These are phyloP conservation scores for Aspergillus panamensis DNA, from an alignment of 495 filamentous ascomycete species.

Conservation along the genomic window DNA sequence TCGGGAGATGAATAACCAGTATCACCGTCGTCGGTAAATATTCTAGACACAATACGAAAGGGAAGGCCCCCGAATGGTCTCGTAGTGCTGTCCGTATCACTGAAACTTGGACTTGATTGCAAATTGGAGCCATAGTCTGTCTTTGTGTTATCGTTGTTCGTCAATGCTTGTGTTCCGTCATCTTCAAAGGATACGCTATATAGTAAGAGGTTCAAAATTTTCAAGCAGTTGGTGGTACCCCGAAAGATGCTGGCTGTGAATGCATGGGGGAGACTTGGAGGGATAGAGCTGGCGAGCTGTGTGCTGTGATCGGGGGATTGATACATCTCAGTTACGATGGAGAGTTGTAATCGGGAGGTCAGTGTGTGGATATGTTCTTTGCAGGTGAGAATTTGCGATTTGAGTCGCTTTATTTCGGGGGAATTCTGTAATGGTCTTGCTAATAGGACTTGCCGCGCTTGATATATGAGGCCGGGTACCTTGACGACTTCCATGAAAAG, in stretches of 20 bases:
- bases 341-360: conserved; percentile 15
- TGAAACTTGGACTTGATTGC: background rate
- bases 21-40: background rate
- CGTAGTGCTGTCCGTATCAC: background rate
- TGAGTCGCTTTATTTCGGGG: background rate
- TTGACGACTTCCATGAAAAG: conserved; percentile 26
- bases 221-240: conserved; percentile 19
- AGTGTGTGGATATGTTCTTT: conserved; percentile 6
- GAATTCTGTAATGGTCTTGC: background rate
- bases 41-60: conserved; percentile 21
- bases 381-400: background rate
- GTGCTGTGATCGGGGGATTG: conserved; percentile 1
- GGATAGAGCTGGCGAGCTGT: conserved; percentile 22
- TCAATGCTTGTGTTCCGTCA: background rate
- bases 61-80: conserved; percentile 11
- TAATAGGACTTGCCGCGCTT: conserved; percentile 7
- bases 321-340: conserved; percentile 16
- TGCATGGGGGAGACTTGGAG: conserved; percentile 21
- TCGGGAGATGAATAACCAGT: background rate
- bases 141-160: background rate
- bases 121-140: background rate
- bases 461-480: conserved; percentile 21
- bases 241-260: conserved; percentile 25
- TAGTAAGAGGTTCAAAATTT: conserved; percentile 19
- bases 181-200: conserved; percentile 13